Base-by-base conservation (phyloP, 768 basidiomycete species). In the Tricholomella constricta region DNA sequence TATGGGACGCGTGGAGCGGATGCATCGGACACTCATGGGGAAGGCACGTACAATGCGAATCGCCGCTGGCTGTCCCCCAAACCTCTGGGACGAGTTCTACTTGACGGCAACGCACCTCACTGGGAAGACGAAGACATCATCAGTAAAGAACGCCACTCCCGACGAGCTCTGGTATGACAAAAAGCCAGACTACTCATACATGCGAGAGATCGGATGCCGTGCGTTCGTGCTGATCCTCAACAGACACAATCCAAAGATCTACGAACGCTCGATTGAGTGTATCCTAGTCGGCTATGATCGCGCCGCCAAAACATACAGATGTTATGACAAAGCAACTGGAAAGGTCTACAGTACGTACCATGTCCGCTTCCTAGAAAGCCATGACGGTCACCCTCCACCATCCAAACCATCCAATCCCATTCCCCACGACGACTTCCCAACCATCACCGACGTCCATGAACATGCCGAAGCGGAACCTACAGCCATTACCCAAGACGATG, bases 261-360 rank as follows among this genome's bases (percentile, higher is more conserved):
- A 46, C 32, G 54, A 54, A 14, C 54, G 52, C 1, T 60, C 61
- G 2, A 20, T 61, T 26, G 68, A 72, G 58, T 75, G 76, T 48
- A 51, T 70, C 2, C 72, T 73, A 38, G 62, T 76, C 48, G 71
- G 76, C 2, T 77, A 75, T 51, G 60, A 65, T 2, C 32, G 48
- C 2, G 57, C 61, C 22, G 61, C 69, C 5, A 73, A 73, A 52
- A 70, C 64, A 2, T 77, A 68, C 47, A 51, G 59, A 19, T 64
- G 67, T 57, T 69, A 68, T 27, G 53, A 74, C 41, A 51, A 55
- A 5, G 17, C 22, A 9, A 51, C 62, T 1, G 11, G 47, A 12
- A 52, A 50, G 1, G 47, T 65, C 12, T 27, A 63, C 40, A 57
- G 47, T 3, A 63, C 63, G 0, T 66, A 55, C 44, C 61, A 67